phyloP scores from a whole-genome alignment of 2,329 filamentous ascomycete species.

The Niveomyces coronatus region DNA sequence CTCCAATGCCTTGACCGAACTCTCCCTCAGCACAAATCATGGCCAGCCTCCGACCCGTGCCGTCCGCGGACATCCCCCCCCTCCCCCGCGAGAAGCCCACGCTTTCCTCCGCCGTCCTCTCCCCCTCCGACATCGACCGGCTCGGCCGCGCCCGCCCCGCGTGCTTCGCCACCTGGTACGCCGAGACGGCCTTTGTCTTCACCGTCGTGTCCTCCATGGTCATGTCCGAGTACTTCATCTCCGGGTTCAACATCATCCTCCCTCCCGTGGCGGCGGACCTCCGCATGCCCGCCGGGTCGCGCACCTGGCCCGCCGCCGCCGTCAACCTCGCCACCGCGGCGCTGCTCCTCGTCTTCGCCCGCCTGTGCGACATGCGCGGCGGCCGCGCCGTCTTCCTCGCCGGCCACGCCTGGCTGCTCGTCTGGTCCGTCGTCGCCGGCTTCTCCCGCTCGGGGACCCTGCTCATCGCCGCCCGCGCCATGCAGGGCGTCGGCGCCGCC shows the following conservation, averaged over 20 bases:
- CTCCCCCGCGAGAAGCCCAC: too few relatives aligned
- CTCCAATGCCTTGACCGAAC: too few relatives aligned
- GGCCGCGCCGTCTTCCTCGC: conserved; percentile 49
- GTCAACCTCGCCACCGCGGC: conserved; percentile 47
- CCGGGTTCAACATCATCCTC: conserved; percentile 65
- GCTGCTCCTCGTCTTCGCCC: conserved; percentile 54
- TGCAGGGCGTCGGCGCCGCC: conserved; percentile 64
- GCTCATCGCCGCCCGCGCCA: conserved; percentile 62
- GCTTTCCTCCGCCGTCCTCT: too few relatives aligned
- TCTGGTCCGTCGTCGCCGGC: conserved; percentile 61
- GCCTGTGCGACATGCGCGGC: conserved; percentile 52
- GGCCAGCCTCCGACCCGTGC: too few relatives aligned
- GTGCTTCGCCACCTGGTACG: conserved; percentile 38
- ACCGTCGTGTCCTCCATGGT: conserved; percentile 54
- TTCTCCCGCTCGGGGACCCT: conserved; percentile 59
- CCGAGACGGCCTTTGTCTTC: conserved; percentile 54
- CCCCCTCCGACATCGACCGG: conserved; percentile 38
- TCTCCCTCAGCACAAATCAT: too few relatives aligned
- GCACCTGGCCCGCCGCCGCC: conserved; percentile 55
- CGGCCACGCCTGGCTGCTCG: conserved; percentile 52
- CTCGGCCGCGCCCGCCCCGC: conserved; percentile 53
- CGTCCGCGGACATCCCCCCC: too few relatives aligned
- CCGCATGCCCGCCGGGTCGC: conserved; percentile 48
- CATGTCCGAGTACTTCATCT: conserved; percentile 63
- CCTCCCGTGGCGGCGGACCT: conserved; percentile 54